These are phyloP conservation scores for Penicillium sp. DNA, from an alignment of 2,329 filamentous ascomycete genomes.

Conservation along the genomic window DNA sequence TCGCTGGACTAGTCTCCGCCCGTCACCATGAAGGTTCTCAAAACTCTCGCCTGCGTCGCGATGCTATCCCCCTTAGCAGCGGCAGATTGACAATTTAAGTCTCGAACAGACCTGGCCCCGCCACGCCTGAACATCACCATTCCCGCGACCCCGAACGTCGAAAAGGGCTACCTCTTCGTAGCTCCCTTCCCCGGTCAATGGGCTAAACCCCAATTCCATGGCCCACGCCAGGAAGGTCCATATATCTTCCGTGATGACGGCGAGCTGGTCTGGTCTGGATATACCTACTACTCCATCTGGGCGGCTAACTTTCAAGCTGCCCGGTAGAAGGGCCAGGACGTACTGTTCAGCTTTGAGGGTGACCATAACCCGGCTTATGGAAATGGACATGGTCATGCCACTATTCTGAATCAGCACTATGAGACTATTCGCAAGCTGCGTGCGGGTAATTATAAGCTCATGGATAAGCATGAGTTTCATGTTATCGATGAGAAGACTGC, in stretches of 20 bases:
- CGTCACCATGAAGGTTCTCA: slow-evolving; percentile 31
- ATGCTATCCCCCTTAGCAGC: slow-evolving; percentile 32
- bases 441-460: slow-evolving; percentile 55
- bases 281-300: slow-evolving; percentile 60
- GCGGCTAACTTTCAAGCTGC: slow-evolving; percentile 58
- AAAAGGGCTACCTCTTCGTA: slow-evolving; percentile 48
- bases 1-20: slow-evolving; percentile 30
- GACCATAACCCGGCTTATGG: slow-evolving; percentile 59
- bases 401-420: slow-evolving; percentile 61
- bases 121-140: slow-evolving; percentile 51
- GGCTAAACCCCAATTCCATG: slow-evolving; percentile 31
- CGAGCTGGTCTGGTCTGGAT: slow-evolving; percentile 64
- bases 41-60: slow-evolving; percentile 24
- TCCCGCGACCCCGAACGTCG: slow-evolving; percentile 41
- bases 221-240: slow-evolving; percentile 58
- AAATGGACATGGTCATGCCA: slow-evolving; percentile 61
- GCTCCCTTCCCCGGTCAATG: slow-evolving; percentile 44
- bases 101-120: slow-evolving; percentile 55
- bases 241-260: slow-evolving; percentile 64
- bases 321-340: slow-evolving; percentile 58
- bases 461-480: slow-evolving; percentile 63
- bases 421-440: slow-evolving; percentile 61
- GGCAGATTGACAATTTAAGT: slow-evolving; percentile 57
- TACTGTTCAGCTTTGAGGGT: slow-evolving; percentile 62
- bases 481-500: slow-evolving; percentile 60